Base-by-base conservation (phyloP, 139 green algal species). In the Picochlorum sp. region DNA sequence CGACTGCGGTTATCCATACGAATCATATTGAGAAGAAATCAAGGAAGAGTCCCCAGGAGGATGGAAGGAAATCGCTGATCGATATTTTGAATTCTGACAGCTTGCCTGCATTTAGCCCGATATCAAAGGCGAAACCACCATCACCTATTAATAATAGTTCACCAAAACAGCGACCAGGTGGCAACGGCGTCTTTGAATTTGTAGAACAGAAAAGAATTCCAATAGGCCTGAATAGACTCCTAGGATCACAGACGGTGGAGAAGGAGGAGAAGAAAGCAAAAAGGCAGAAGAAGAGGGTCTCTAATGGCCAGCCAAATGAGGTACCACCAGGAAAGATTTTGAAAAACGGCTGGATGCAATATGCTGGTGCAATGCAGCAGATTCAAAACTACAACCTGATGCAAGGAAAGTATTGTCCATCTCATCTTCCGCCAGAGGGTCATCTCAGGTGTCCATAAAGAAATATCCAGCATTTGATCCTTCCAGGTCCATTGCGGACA, bases 301-400 rank as follows among this genome's bases (percentile, higher is more conserved):
- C 18, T 13, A 18, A 54, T 21, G 11, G 15, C n/a, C 18, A 24
- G 15, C 18, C 34, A 41, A 41, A 41, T 41, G 34, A 41, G 34
- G 34, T 13, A 41, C 34, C 34, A 41, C 47, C 47, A 54, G 47
- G n/a, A 54, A 21, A 54, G n/a, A 54, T 54, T 26, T 21, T 54
- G 47, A 54, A 20, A 20, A 54, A 54, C 15, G 47, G 18, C 6
- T 20, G 18, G 18, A 54, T 54, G 13, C 47, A 54, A 20, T 54
- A 54, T 54, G 11, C 47, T 26, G 47, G 47, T 9, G 16, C n/a
- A 54, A 54, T 54, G 16, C 47, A 21, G 16, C 18, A 54, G 2
- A 54, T 54, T 54, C 47, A 54, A 54, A 54, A 21, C n/a, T 54
- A 54, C 15, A 54, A 54, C n/a, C 16, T 54, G 47, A 54, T 54